A percentile compares a stretch with the other conserved stretches of the same genome.
Evolutionary conservation across 805 yeast genomes (phyloP).

Genomic region (Starmerella tilneyi): DNA sequence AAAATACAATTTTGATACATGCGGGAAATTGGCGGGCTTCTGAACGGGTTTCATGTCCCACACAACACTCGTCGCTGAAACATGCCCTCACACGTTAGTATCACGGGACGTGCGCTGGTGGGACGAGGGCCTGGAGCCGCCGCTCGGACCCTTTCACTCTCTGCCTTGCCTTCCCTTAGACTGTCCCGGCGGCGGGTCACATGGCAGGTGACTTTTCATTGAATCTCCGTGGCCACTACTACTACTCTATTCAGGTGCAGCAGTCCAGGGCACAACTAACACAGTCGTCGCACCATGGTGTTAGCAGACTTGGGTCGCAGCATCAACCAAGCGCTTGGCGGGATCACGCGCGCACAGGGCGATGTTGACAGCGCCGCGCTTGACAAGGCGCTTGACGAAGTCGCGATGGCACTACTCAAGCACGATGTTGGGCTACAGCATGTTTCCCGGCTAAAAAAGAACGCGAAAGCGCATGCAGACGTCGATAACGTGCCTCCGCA

Average conservation of each 20-base stretch:
- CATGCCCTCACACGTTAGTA: too few species aligned
- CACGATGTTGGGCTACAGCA: conserved; percentile 86
- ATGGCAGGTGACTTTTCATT: too few species aligned
- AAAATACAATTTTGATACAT: too few species aligned
- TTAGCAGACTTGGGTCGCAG: conserved; percentile 70
- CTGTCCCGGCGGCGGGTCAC: too few species aligned
- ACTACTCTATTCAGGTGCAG: background rate
- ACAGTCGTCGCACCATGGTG: conserved; percentile 41
- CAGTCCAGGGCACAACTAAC: background rate
- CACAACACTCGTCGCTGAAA: too few species aligned
- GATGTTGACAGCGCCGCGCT: conserved; percentile 54
- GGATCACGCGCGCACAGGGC: conserved; percentile 43
- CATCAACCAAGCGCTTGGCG: conserved; percentile 62
- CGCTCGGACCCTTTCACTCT: too few species aligned
- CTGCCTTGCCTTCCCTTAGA: too few species aligned
- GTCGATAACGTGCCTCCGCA: conserved; percentile 43
- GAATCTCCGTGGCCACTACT: too few species aligned
- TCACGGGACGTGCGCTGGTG: too few species aligned
- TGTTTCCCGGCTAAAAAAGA: conserved; percentile 66
- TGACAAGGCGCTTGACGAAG: conserved; percentile 69
- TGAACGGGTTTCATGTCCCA: too few species aligned
- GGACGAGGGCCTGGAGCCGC: too few species aligned
- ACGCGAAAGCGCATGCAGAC: conserved; percentile 50
- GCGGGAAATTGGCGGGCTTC: too few species aligned
- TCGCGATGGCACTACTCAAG: conserved; percentile 81